These are phyloP conservation scores for Aspergillus campestris DNA, from an alignment of 495 filamentous ascomycete genomes.

Conservation along the genomic window DNA sequence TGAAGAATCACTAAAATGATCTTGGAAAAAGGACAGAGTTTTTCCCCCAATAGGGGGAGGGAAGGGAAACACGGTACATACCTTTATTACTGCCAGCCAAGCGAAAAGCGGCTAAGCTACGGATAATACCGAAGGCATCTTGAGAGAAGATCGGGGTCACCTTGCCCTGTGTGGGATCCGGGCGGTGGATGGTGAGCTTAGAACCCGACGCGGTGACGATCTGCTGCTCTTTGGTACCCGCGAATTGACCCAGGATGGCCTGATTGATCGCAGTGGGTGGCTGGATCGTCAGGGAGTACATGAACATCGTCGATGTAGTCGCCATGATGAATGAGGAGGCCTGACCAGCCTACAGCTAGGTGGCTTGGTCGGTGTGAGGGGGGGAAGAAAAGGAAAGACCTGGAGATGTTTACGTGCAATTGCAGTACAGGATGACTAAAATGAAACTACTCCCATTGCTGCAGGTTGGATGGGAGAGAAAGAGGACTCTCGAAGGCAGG, in stretches of 20 bases:
- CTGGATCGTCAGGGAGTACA: conserved; percentile 93
- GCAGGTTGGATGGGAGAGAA: conserved; percentile 10
- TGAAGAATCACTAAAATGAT: conserved; percentile 91
- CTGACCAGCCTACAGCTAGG: conserved; percentile 9
- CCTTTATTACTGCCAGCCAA: conserved; percentile 93
- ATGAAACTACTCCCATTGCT: conserved; percentile 37
- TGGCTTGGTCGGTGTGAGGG: conserved; percentile 9
- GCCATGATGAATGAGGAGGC: conserved; percentile 62
- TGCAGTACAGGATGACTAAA: conserved; percentile 23
- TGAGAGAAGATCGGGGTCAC: conserved; percentile 78
- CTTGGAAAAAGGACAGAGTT: conserved; percentile 23
- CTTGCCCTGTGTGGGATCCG: conserved; percentile 76
- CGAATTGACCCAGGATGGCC: conserved; percentile 87
- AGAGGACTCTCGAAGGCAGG: conserved; percentile 25
- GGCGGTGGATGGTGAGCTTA: conserved; percentile 76
- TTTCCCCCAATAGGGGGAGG: conserved; percentile 34
- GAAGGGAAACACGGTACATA: conserved; percentile 47
- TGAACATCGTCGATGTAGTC: conserved; percentile 93
- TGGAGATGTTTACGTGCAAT: conserved; percentile 20
- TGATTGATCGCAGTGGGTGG: conserved; percentile 81
- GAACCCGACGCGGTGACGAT: conserved; percentile 92
- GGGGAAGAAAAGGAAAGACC: conserved; percentile 1
- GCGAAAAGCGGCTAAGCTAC: conserved; percentile 77
- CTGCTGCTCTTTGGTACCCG: conserved; percentile 91
- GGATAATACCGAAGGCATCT: conserved; percentile 92